phyloP scores from a whole-genome alignment of 176 grass and related monocot species.

The Saccharum spontaneum region DNA sequence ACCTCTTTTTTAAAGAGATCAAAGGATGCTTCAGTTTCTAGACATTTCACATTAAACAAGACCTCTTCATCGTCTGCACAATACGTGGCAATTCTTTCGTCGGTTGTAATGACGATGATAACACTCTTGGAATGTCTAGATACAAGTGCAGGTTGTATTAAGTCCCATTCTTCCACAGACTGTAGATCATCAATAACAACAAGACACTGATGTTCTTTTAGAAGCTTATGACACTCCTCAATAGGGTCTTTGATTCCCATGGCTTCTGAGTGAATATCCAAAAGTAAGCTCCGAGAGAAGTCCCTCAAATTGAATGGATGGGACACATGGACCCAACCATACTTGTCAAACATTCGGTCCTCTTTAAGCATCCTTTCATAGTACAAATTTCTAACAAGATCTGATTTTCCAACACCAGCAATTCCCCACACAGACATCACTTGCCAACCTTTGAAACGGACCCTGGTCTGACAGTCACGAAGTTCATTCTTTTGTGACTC shows the following conservation, averaged over 20 bases:
- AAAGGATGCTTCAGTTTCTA: background rate
- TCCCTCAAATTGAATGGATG: background rate
- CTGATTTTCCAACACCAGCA: slow-evolving; percentile 4
- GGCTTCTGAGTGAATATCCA: background rate
- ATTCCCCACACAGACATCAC: slow-evolving; percentile 12
- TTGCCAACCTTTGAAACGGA: background rate
- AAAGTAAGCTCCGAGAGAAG: background rate
- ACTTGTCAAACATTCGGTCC: background rate
- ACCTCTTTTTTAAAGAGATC: background rate
- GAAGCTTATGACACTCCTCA: background rate
- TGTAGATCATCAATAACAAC: background rate
- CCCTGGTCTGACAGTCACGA: background rate
- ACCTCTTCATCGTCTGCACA: background rate
- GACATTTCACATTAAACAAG: background rate
- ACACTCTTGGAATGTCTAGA: background rate
- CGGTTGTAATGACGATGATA: background rate
- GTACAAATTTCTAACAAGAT: background rate
- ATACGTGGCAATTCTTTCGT: background rate
- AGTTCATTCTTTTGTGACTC: background rate
- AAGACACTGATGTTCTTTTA: background rate
- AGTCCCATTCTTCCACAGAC: background rate
- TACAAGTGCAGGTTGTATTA: background rate
- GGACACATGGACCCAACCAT: background rate
- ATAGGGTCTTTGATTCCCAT: background rate
- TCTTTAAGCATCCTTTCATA: background rate